These are phyloP conservation scores for Aspergillus tamarii DNA, from an alignment of 2,329 filamentous ascomycete species.

Conservation along the genomic window DNA sequence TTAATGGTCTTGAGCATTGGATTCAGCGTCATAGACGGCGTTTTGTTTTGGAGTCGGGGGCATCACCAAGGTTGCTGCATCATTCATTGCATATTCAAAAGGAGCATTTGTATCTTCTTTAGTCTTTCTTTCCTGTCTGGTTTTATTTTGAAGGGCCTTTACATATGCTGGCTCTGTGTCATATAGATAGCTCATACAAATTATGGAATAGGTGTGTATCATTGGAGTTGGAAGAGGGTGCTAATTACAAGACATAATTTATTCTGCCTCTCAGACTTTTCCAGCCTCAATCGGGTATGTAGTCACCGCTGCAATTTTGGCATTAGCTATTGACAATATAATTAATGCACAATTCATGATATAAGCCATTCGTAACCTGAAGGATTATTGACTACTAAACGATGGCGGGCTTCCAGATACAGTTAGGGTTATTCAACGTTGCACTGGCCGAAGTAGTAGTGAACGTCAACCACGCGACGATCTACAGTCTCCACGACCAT, in stretches of 20 bases:
- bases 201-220: not conserved
- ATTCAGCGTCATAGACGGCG: constrained; percentile 23
- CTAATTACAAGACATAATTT: not conserved
- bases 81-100: constrained; percentile 7
- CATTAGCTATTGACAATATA: too few species aligned
- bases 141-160: not conserved
- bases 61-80: constrained; percentile 5
- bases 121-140: not conserved
- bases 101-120: not conserved
- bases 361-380: not conserved
- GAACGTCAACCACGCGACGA: not conserved
- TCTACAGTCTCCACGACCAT: not conserved
- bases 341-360: not conserved
- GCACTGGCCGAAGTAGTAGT: not conserved
- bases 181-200: constrained; percentile 5
- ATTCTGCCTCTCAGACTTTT: not conserved
- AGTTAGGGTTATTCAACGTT: not conserved
- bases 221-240: not conserved
- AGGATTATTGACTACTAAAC: not conserved
- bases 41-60: constrained; percentile 15
- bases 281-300: not conserved
- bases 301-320: too few species aligned
- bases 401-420: not conserved
- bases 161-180: not conserved
- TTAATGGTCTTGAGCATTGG: constrained; percentile 9